Percentiles rank a stretch among this genome's conserved stretches.
phyloP scores from a whole-genome alignment of 192 early-diverging fungal genomes.

The Podochytrium sp. region DNA sequence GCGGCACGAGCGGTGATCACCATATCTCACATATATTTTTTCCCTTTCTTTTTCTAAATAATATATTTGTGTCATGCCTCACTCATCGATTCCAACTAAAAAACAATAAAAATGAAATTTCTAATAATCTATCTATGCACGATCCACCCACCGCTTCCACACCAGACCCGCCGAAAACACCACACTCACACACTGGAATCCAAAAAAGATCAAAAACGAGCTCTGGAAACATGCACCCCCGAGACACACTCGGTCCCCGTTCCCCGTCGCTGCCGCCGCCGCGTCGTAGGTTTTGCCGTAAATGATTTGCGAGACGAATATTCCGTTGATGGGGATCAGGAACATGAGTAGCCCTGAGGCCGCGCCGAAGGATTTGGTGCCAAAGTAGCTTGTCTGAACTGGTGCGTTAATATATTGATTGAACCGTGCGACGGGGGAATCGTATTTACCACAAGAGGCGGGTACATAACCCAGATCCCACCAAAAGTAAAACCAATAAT shows the following conservation, averaged over 20 bases:
- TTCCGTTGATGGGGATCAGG: constrained; percentile 34
- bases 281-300: constrained; percentile 29
- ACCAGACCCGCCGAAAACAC: constrained; percentile 18
- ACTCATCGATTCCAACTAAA: too few species aligned
- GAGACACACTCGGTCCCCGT: constrained; percentile 8
- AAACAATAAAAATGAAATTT: neutral
- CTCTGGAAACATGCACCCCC: neutral
- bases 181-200: constrained; percentile 9
- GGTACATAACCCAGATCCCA: constrained; percentile 26
- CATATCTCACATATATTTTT: too few species aligned
- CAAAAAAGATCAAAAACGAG: neutral
- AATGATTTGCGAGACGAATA: constrained; percentile 31
- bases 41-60: too few species aligned
- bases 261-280: neutral
- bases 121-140: neutral
- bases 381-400: constrained; percentile 30
- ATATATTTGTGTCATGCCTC: too few species aligned
- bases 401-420: too few species aligned
- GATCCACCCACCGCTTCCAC: neutral
- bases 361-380: constrained; percentile 32
- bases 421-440: too few species aligned
- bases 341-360: constrained; percentile 35
- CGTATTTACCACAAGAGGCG: too few species aligned
- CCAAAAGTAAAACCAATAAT: constrained; percentile 36
- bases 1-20: too few species aligned